Conservation (phyloP, 1,284 basidiomycete genomes). For the Puccinia novopanici region DNA sequence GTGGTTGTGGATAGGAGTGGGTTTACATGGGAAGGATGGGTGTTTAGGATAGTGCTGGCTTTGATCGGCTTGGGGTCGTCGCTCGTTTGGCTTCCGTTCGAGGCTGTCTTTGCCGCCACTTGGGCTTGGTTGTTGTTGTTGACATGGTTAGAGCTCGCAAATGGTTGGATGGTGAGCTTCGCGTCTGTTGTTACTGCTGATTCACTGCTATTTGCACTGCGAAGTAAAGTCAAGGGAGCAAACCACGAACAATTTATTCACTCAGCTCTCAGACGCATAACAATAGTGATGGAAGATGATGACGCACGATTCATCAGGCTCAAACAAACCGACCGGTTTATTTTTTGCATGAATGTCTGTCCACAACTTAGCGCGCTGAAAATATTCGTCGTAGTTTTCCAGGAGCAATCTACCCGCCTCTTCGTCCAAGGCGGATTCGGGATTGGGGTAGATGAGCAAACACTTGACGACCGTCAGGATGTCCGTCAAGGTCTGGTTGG, state of each 20-base stretch:
- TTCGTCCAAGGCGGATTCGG: slow-evolving; percentile 90
- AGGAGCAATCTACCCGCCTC: slow-evolving; percentile 87
- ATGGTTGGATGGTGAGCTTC: slow-evolving; percentile 20
- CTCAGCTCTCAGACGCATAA: not conserved
- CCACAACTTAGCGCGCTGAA: slow-evolving; percentile 74
- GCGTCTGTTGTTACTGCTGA: not conserved
- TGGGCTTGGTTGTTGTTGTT: slow-evolving; percentile 19
- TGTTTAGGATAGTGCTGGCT: not conserved
- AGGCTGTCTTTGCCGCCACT: not conserved
- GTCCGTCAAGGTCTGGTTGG: slow-evolving; percentile 83
- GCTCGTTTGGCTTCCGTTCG: not conserved
- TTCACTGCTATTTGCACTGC: not conserved
- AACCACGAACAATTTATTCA: not conserved
- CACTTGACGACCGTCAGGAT: slow-evolving; percentile 86
- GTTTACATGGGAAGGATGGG: not conserved
- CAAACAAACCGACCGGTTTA: slow-evolving; percentile 23
- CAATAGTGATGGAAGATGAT: not conserved
- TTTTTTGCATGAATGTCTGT: slow-evolving; percentile 77
- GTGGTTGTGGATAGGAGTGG: not conserved
- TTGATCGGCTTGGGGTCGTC: not conserved
- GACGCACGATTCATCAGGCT: not conserved
- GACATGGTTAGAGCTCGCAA: slow-evolving; percentile 20
- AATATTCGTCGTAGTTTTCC: slow-evolving; percentile 84
- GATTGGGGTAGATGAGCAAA: slow-evolving; percentile 91
- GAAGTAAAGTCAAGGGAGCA: not conserved